These are phyloP conservation scores for Camillea tinctor DNA, from an alignment of 2,329 filamentous ascomycete genomes.

Conservation along the genomic window DNA sequence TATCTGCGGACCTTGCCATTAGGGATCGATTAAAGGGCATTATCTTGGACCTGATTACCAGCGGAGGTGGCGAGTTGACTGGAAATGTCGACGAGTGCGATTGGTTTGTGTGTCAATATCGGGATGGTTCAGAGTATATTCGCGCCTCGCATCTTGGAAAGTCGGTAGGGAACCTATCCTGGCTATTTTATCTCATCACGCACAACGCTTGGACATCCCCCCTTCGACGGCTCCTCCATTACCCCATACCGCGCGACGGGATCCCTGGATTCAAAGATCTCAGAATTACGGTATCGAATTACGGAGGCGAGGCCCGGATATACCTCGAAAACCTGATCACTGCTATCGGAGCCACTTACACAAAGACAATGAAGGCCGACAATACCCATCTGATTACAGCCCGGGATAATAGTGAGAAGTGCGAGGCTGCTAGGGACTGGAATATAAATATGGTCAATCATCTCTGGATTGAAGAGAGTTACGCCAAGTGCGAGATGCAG, in stretches of 20 bases:
- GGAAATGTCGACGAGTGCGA: slow-evolving; percentile 67
- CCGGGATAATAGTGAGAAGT: slow-evolving; percentile 87
- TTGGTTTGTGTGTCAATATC: slow-evolving; percentile 84
- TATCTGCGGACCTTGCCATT: slow-evolving; percentile 73
- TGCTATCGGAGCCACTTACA: slow-evolving; percentile 83
- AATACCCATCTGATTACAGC: slow-evolving; percentile 96
- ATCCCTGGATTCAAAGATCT: slow-evolving; percentile 76
- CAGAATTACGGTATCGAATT: slow-evolving; percentile 90
- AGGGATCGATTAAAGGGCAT: slow-evolving; percentile 64
- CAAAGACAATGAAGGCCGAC: slow-evolving; percentile 90
- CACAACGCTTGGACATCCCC: slow-evolving; percentile 88
- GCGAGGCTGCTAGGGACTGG: slow-evolving; percentile 89
- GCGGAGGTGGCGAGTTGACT: slow-evolving; percentile 70
- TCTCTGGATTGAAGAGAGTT: slow-evolving; percentile 96
- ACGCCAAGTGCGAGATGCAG: slow-evolving; percentile 80
- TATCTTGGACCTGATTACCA: slow-evolving; percentile 67
- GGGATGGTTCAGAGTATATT: slow-evolving; percentile 76
- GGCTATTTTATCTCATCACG: slow-evolving; percentile 90
- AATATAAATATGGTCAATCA: slow-evolving; percentile 88
- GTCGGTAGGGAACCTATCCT: slow-evolving; percentile 87
- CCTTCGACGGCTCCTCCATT: slow-evolving; percentile 79
- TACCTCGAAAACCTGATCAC: slow-evolving; percentile 91
- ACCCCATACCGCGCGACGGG: slow-evolving; percentile 74
- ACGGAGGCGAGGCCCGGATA: slow-evolving; percentile 87
- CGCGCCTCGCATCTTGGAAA: slow-evolving; percentile 73